phyloP scores from a whole-genome alignment of 495 filamentous ascomycete genomes.

The Lasiosphaeria hispida region DNA sequence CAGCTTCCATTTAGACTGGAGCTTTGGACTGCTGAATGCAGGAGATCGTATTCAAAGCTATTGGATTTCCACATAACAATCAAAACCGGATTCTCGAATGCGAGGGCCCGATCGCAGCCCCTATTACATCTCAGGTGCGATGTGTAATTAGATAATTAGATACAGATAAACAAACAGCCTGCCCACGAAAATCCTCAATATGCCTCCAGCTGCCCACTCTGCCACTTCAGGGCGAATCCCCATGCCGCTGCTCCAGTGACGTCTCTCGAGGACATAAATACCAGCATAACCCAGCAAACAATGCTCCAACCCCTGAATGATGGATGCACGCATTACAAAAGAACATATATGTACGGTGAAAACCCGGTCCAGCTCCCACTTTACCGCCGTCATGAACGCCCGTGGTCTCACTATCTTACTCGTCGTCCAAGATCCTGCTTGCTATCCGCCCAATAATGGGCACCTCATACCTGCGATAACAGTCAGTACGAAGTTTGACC shows the following conservation, averaged over 20 bases:
- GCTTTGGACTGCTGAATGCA: not conserved
- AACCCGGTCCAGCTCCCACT: not conserved
- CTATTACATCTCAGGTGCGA: too few relatives aligned
- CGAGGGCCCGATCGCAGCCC: too few relatives aligned
- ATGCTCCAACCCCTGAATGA: not conserved
- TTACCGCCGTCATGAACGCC: not conserved
- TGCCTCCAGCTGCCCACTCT: too few relatives aligned
- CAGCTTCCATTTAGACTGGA: constrained; percentile 16
- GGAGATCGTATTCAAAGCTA: too few relatives aligned
- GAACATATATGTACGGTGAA: constrained; percentile 4
- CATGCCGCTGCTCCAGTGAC: too few relatives aligned
- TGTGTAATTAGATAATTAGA: too few relatives aligned
- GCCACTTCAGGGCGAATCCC: too few relatives aligned
- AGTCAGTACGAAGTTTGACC: constrained; percentile 3
- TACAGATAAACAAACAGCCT: too few relatives aligned
- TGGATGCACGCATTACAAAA: not conserved
- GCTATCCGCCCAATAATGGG: constrained; percentile 82
- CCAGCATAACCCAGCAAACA: not conserved
- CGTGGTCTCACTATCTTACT: constrained; percentile 46
- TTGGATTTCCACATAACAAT: too few relatives aligned
- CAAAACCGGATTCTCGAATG: too few relatives aligned
- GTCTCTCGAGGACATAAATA: too few relatives aligned
- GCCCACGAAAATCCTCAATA: too few relatives aligned
- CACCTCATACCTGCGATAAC: constrained; percentile 64
- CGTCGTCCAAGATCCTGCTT: constrained; percentile 88